These are phyloP conservation scores for barley (Hordeum vulgare) DNA, from an alignment of 176 grass and related monocot genomes.

Conservation along the genomic window MorexV3_pseudomolecules_assembly NC_058520.1:590115670-590116169, in stretches of 20 bases:
- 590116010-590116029: neutral
- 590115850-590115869: neutral
- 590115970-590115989: neutral
- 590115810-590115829: conserved; percentile 11
- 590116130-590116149: neutral
- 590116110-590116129: neutral
- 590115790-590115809: conserved; percentile 21
- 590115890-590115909: neutral
- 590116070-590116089: neutral
- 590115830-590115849: conserved; percentile 21
- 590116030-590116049: conserved; percentile 16
- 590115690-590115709: conserved; percentile 85
- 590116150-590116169: neutral
- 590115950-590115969: conserved; percentile 1
- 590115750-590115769: conserved; percentile 23
- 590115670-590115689: conserved; percentile 42
- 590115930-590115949: neutral
- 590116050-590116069: neutral
- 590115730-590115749: conserved; percentile 20
- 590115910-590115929: conserved; percentile 8
- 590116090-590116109: neutral
- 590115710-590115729: conserved; percentile 37
- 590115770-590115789: conserved; percentile 67
- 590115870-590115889: neutral
- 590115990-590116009: neutral